Evolutionary conservation across 2,329 filamentous ascomycete species (phyloP).

Genomic region (Penicillium sp.): DNA sequence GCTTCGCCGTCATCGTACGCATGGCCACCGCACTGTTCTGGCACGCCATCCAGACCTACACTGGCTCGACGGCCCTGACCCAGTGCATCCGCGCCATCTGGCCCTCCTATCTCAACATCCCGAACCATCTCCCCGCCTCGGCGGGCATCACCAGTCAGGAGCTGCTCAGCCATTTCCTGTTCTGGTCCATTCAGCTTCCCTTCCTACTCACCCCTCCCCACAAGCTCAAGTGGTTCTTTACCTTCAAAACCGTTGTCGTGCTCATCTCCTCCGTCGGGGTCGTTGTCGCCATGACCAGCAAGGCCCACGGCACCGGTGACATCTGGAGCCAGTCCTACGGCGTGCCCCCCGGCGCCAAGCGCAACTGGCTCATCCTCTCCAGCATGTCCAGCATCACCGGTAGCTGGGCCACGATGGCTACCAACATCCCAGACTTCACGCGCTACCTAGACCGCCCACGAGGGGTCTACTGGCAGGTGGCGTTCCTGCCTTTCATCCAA

Average conservation of each 20-base stretch:
- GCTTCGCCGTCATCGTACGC: slow-evolving; percentile 27
- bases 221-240: slow-evolving; percentile 31
- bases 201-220: slow-evolving; percentile 38
- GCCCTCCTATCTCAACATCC: slow-evolving; percentile 46
- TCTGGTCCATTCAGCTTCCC: slow-evolving; percentile 39
- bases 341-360: slow-evolving; percentile 43
- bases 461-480: slow-evolving; percentile 6
- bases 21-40: slow-evolving; percentile 41
- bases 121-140: slow-evolving; percentile 44
- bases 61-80: background rate
- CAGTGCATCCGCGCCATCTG: slow-evolving; percentile 27
- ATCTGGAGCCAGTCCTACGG: slow-evolving; percentile 47
- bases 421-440: slow-evolving; percentile 21
- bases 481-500: slow-evolving; percentile 2
- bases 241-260: slow-evolving; percentile 30
- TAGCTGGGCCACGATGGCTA: slow-evolving; percentile 17
- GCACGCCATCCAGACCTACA: slow-evolving; percentile 31
- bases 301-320: slow-evolving; percentile 49
- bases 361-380: slow-evolving; percentile 41
- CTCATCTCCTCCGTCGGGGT: slow-evolving; percentile 55
- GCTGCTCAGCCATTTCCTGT: slow-evolving; percentile 42
- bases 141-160: slow-evolving; percentile 42
- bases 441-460: slow-evolving; percentile 13
- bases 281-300: slow-evolving; percentile 49
- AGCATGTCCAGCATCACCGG: slow-evolving; percentile 15